These are phyloP conservation scores for Aspergillus fischeri DNA, from an alignment of 2,329 filamentous ascomycete genomes.

Conservation along the genomic window DNA sequence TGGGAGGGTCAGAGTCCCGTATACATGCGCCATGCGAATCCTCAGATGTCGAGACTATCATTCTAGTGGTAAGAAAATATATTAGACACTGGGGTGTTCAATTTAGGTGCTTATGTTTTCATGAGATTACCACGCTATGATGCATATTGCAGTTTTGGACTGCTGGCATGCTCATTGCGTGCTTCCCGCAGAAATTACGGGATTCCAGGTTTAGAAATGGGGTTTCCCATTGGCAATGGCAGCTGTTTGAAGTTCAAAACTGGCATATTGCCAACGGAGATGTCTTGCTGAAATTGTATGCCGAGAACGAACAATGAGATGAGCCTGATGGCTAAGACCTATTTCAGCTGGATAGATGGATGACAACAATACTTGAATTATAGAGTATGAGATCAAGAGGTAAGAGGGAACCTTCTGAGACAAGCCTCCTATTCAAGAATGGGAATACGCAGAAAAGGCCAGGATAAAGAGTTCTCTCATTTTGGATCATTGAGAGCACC, in stretches of 20 bases:
- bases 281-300: background rate
- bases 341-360: background rate
- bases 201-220: background rate
- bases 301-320: background rate
- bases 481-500: background rate
- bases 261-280: background rate
- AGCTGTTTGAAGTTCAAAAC: background rate
- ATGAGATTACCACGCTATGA: background rate
- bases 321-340: background rate
- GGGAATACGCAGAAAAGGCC: background rate
- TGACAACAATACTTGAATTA: background rate
- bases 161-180: background rate
- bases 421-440: background rate
- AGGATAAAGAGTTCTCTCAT: background rate
- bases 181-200: background rate
- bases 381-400: background rate
- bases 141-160: background rate
- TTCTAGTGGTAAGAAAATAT: background rate
- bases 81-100: background rate
- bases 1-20: background rate
- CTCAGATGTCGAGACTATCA: background rate
- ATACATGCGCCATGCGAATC: background rate
- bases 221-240: background rate
- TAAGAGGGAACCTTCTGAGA: background rate
- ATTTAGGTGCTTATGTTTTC: background rate